These are phyloP conservation scores for Sphagnurus paluster DNA, from an alignment of 1,284 basidiomycete genomes.

Conservation along the genomic window DNA sequence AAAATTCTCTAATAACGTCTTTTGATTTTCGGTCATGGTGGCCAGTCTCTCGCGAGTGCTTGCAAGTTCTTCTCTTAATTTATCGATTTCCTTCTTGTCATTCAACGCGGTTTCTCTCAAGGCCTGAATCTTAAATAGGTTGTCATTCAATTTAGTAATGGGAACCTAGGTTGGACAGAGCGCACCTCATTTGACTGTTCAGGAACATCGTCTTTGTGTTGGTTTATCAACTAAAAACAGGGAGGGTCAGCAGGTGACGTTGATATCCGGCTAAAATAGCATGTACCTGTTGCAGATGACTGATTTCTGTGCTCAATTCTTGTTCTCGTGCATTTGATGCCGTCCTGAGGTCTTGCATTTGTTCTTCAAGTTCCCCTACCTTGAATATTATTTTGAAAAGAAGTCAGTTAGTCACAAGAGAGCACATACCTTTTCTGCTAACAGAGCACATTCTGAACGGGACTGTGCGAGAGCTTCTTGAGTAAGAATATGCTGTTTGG, in stretches of 20 bases:
- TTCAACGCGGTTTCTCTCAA: background rate
- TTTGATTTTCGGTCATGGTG: slow-evolving; percentile 1
- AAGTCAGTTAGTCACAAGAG: background rate
- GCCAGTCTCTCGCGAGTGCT: slow-evolving; percentile 3
- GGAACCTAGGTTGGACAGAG: background rate
- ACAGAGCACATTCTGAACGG: background rate
- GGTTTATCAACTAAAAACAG: too few relatives aligned
- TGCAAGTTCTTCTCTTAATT: slow-evolving; percentile 2
- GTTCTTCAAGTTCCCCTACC: background rate
- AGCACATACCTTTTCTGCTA: slow-evolving; percentile 4
- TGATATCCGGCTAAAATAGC: too few relatives aligned
- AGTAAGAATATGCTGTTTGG: background rate
- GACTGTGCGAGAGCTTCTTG: background rate
- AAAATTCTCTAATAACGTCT: slow-evolving; percentile 2
- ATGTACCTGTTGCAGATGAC: background rate
- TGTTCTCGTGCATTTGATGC: background rate
- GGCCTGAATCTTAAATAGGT: slow-evolving; percentile 1
- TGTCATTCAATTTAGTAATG: too few relatives aligned
- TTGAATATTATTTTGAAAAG: background rate
- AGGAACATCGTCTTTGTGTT: background rate
- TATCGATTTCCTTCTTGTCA: slow-evolving; percentile 3
- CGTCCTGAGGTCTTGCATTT: background rate
- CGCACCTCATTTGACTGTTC: background rate
- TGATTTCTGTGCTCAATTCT: background rate
- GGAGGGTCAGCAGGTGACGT: too few relatives aligned